phyloP scores from a whole-genome alignment of 305 asterid species.

The Rubia peregrina region DNA sequence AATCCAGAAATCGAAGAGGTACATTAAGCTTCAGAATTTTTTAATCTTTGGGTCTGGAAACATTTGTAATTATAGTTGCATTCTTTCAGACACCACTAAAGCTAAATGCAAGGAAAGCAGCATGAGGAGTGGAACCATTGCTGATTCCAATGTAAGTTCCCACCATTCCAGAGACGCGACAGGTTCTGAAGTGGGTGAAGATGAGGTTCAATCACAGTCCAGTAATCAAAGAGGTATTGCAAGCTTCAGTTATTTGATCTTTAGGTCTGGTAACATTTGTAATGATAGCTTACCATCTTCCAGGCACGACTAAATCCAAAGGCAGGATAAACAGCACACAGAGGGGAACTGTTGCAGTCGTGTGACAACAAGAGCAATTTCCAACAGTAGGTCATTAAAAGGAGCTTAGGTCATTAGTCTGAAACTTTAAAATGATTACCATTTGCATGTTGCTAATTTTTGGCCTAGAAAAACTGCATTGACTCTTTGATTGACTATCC shows the following conservation, averaged over 20 bases:
- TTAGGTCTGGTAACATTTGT: neutral
- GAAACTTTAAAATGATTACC: neutral
- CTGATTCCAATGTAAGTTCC: conserved; percentile 25
- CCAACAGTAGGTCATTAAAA: conserved; percentile 15
- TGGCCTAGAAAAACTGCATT: neutral
- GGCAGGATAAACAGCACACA: conserved; percentile 33
- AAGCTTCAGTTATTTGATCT: conserved; percentile 11
- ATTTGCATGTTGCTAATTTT: neutral
- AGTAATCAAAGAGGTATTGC: conserved; percentile 38
- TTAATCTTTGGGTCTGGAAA: neutral
- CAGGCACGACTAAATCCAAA: conserved; percentile 54
- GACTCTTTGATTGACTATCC: neutral
- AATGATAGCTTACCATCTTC: conserved; percentile 16
- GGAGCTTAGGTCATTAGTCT: neutral
- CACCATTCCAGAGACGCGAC: conserved; percentile 51
- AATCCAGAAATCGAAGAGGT: neutral
- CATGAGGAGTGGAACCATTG: conserved; percentile 26
- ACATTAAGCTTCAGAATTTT: neutral
- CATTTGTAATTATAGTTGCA: neutral
- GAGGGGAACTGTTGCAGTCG: conserved; percentile 25
- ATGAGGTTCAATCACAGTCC: conserved; percentile 59
- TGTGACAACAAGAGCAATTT: conserved; percentile 36
- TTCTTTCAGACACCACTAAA: conserved; percentile 39
- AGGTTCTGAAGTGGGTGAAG: conserved; percentile 40
- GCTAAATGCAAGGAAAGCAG: conserved; percentile 40